Conservation (phyloP, 2,329 filamentous ascomycete genomes). For the Huntiella savannae region DNA sequence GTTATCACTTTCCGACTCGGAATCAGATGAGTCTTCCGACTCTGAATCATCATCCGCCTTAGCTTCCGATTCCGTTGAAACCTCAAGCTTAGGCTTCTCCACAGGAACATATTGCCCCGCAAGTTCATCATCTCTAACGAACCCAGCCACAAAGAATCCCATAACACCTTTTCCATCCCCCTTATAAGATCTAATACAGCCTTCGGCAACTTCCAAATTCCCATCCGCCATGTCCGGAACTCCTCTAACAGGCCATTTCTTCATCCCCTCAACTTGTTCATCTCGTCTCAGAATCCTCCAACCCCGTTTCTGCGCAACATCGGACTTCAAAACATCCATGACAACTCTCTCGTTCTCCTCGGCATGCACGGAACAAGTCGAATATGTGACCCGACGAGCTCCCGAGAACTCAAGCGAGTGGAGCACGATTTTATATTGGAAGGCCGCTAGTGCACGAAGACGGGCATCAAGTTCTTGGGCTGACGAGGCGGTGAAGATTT, state of each 20-base stretch:
- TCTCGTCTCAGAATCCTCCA: conserved; percentile 60
- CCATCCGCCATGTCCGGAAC: conserved; percentile 29
- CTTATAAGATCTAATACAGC: conserved; percentile 65
- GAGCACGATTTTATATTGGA: conserved; percentile 64
- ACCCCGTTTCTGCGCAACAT: conserved; percentile 43
- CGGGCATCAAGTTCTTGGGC: conserved; percentile 42
- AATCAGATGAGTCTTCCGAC: background rate
- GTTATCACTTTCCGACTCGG: conserved; percentile 9
- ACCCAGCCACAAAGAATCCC: conserved; percentile 89
- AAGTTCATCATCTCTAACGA: conserved; percentile 40
- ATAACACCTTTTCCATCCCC: conserved; percentile 70
- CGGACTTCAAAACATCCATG: conserved; percentile 46
- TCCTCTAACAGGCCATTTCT: conserved; percentile 52
- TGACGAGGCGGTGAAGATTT: conserved; percentile 30
- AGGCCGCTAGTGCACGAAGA: conserved; percentile 53
- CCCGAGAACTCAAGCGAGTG: conserved; percentile 71
- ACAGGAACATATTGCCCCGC: conserved; percentile 12
- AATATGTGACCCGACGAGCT: conserved; percentile 66
- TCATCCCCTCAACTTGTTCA: conserved; percentile 59
- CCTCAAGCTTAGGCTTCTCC: background rate
- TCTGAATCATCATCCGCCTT: conserved; percentile 26
- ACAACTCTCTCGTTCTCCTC: conserved; percentile 85
- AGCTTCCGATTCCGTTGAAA: conserved; percentile 29
- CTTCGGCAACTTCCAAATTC: conserved; percentile 41
- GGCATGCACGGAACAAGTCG: conserved; percentile 75